Percentiles rank a stretch among this genome's conserved stretches.
These are phyloP conservation scores for Rostrohypoxylon terebratum DNA, from an alignment of 495 filamentous ascomycete species.

Conservation along the genomic window DNA sequence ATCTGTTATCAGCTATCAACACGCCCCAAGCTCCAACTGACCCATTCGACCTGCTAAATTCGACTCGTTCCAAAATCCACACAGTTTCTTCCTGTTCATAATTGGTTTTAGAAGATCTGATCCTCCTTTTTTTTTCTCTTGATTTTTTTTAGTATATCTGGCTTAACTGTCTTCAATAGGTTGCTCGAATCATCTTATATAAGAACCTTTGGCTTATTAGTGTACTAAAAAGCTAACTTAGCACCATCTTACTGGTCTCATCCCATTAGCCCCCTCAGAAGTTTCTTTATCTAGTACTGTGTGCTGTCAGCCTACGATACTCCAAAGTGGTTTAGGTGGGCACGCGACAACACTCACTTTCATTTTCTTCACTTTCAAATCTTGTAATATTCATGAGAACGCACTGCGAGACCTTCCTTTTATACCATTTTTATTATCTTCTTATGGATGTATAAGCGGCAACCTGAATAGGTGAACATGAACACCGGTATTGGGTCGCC, in stretches of 20 bases:
- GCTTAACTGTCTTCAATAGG: slow-evolving; percentile 6
- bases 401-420: neutral
- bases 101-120: slow-evolving; percentile 33
- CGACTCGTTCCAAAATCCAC: slow-evolving; percentile 31
- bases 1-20: slow-evolving; percentile 8
- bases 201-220: neutral
- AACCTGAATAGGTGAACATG: slow-evolving; percentile 33
- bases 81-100: slow-evolving; percentile 28
- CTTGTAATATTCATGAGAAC: neutral
- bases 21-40: slow-evolving; percentile 26
- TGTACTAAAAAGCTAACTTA: neutral
- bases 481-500: slow-evolving; percentile 42
- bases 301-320: slow-evolving; percentile 20
- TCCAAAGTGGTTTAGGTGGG: slow-evolving; percentile 21
- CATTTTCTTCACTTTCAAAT: neutral
- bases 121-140: slow-evolving; percentile 32
- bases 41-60: slow-evolving; percentile 38
- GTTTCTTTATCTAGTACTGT: neutral
- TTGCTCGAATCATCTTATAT: neutral
- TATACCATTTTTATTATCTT: slow-evolving; percentile 6
- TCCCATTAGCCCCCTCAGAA: slow-evolving; percentile 11
- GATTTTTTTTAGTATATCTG: slow-evolving; percentile 12
- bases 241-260: slow-evolving; percentile 1
- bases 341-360: slow-evolving; percentile 36
- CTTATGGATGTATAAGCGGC: slow-evolving; percentile 27